These are phyloP conservation scores for Eucalyptus erythrocorys DNA, from an alignment of 345 rosid species.

Conservation along the genomic window DNA sequence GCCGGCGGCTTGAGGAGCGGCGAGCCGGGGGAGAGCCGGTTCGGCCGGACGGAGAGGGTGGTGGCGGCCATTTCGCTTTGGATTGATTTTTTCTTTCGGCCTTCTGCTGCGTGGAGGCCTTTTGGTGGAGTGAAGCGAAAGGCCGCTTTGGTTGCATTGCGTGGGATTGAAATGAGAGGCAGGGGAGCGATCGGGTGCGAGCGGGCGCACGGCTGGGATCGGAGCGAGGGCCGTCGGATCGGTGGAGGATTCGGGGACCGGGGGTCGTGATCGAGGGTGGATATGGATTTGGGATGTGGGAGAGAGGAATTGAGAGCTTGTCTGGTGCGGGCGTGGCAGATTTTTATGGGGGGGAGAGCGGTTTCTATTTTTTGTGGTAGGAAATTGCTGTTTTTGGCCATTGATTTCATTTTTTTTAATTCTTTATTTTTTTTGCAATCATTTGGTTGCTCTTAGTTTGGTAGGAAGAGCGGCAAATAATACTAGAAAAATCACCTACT, in stretches of 20 bases:
- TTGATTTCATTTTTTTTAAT: not conserved
- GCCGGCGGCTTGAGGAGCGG: conserved; percentile 16
- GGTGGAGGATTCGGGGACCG: conserved; percentile 44
- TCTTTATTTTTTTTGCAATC: not conserved
- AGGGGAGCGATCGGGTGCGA: not conserved
- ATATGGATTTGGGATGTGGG: not conserved
- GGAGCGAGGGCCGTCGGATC: conserved; percentile 9
- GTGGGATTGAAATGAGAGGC: not conserved
- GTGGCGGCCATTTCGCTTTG: conserved; percentile 59
- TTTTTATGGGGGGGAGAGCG: not conserved
- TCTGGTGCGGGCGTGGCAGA: not conserved
- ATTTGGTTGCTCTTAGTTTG: not conserved
- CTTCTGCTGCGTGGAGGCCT: not conserved
- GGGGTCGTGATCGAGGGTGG: not conserved
- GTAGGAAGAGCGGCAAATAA: not conserved
- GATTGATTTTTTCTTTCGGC: not conserved
- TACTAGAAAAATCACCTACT: not conserved
- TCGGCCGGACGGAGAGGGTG: conserved; percentile 66
- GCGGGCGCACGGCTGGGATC: not conserved
- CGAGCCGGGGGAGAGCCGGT: conserved; percentile 32
- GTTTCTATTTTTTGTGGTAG: not conserved
- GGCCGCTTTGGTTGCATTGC: fast-evolving
- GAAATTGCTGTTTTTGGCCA: not conserved
- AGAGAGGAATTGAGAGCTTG: not conserved
- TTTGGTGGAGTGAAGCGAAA: not conserved